phyloP scores from a whole-genome alignment of 306 rosid species.

The Echinosophora koreensis region DNA sequence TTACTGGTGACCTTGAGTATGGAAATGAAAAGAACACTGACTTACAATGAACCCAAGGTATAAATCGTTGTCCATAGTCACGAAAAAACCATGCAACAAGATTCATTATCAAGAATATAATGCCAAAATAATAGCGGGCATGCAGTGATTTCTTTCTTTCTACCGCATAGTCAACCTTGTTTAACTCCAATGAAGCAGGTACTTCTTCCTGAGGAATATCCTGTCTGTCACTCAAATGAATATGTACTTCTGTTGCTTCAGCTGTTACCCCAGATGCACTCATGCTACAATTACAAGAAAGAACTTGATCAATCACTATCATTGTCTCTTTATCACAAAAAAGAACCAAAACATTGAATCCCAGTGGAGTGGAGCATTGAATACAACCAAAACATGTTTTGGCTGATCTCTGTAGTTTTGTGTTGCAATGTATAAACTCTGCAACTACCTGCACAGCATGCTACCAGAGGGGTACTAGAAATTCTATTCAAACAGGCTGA shows the following conservation, averaged over 20 bases:
- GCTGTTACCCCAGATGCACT: conserved; percentile 47
- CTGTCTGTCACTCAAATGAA: conserved; percentile 39
- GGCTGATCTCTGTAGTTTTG: too few species aligned
- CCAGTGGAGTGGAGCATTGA: too few species aligned
- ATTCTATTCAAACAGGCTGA: too few species aligned
- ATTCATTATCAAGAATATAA: conserved; percentile 71
- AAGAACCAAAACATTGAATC: too few species aligned
- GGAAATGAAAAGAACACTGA: conserved; percentile 19
- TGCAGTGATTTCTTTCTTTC: conserved; percentile 62
- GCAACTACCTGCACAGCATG: too few species aligned
- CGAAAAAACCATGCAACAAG: conserved; percentile 89
- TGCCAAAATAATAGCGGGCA: conserved; percentile 73
- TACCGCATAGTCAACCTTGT: conserved; percentile 49
- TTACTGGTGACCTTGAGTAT: neutral
- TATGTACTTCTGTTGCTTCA: conserved; percentile 43
- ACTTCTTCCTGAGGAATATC: conserved; percentile 47
- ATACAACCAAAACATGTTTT: too few species aligned
- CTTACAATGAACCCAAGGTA: conserved; percentile 72
- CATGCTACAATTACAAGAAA: conserved; percentile 60
- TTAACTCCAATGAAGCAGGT: conserved; percentile 46
- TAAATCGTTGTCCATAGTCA: conserved; percentile 76
- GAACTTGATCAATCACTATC: neutral
- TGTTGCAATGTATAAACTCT: too few species aligned
- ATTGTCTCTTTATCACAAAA: too few species aligned
- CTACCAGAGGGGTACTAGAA: too few species aligned